These are phyloP conservation scores for Chytridium lagenaria DNA, from an alignment of 371 early-diverging fungal species.

Conservation along the genomic window DNA sequence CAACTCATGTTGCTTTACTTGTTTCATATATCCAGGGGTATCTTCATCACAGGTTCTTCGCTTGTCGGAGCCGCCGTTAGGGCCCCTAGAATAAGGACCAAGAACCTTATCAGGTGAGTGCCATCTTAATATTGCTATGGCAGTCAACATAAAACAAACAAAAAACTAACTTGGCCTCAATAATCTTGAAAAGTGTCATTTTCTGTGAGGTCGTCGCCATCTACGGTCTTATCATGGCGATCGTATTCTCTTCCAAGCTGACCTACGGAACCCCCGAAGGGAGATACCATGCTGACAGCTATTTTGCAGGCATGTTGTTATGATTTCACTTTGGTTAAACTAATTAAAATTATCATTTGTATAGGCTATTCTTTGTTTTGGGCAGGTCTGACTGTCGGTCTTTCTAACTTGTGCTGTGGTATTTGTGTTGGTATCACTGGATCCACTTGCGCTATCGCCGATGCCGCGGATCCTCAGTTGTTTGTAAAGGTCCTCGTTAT, in stretches of 20 bases:
- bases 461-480: constrained; percentile 91
- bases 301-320: constrained; percentile 37
- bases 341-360: constrained; percentile 1
- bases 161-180: background rate
- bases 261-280: constrained; percentile 52
- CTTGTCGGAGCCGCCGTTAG: constrained; percentile 92
- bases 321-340: background rate
- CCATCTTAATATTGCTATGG: background rate
- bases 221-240: constrained; percentile 97
- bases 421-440: constrained; percentile 95
- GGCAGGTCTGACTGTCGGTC: constrained; percentile 94
- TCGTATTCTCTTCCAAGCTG: constrained; percentile 90
- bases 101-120: constrained; percentile 86
- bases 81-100: constrained; percentile 92
- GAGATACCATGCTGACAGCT: constrained; percentile 25
- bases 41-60: constrained; percentile 89
- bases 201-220: constrained; percentile 99
- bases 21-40: constrained; percentile 73
- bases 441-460: constrained; percentile 91
- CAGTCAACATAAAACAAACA: background rate
- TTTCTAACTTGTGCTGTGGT: constrained; percentile 93
- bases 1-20: background rate
- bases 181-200: constrained; percentile 69
- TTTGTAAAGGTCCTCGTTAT: constrained; percentile 96
- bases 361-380: constrained; percentile 92